These are phyloP conservation scores for Nothophoma quercina DNA, from an alignment of 2,329 filamentous ascomycete genomes.

Conservation along the genomic window DNA sequence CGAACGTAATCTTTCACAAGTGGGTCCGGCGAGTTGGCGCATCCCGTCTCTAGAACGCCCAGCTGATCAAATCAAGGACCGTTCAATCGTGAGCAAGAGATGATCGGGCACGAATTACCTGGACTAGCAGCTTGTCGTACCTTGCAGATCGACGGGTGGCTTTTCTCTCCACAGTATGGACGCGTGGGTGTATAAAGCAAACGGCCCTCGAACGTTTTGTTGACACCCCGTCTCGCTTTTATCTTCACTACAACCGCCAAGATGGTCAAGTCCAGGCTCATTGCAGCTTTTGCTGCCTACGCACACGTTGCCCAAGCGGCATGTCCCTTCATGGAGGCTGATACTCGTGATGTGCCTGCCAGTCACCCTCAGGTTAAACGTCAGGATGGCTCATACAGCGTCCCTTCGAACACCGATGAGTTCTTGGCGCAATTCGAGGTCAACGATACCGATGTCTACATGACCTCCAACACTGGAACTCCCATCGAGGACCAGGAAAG, in stretches of 20 bases:
- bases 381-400: slow-evolving; percentile 23
- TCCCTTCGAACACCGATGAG: slow-evolving; percentile 36
- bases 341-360: slow-evolving; percentile 38
- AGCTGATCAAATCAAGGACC: slow-evolving; percentile 13
- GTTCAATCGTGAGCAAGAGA: slow-evolving; percentile 9
- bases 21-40: slow-evolving; percentile 15
- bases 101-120: slow-evolving; percentile 2
- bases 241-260: slow-evolving; percentile 14
- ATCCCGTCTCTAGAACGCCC: slow-evolving; percentile 9
- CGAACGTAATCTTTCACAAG: slow-evolving; percentile 17
- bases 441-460: slow-evolving; percentile 44
- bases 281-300: slow-evolving; percentile 37
- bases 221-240: neutral
- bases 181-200: slow-evolving; percentile 22
- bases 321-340: slow-evolving; percentile 49
- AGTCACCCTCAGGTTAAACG: slow-evolving; percentile 40
- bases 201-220: slow-evolving; percentile 1
- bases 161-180: slow-evolving; percentile 2
- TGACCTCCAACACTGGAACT: slow-evolving; percentile 72
- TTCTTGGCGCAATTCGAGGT: slow-evolving; percentile 49
- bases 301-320: slow-evolving; percentile 31
- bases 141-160: neutral
- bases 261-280: slow-evolving; percentile 34
- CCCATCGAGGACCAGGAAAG: slow-evolving; percentile 73
- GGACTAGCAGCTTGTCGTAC: slow-evolving; percentile 3